Conservation (phyloP, 371 early-diverging fungal species). For the Blakeslea trispora region DNA sequence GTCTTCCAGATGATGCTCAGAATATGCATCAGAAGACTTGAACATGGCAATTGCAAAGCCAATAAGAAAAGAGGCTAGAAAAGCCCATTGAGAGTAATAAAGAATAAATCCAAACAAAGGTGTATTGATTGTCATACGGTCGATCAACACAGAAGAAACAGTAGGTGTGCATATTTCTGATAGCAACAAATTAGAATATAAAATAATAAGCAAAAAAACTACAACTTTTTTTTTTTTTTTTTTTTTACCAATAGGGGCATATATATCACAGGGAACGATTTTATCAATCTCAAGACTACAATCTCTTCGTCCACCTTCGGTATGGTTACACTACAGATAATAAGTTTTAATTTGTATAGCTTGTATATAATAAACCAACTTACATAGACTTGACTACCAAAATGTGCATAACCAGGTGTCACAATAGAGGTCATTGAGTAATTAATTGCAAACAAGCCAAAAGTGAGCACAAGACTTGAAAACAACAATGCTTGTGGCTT, state of each 20-base stretch:
- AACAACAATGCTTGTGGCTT: constrained; percentile 62
- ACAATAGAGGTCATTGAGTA: constrained; percentile 62
- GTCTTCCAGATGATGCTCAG: constrained; percentile 12
- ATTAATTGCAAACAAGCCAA: constrained; percentile 61
- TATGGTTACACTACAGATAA: constrained; percentile 59
- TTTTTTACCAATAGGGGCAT: constrained; percentile 52
- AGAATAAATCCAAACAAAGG: constrained; percentile 59
- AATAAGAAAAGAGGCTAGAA: constrained; percentile 47
- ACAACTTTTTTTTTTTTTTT: not conserved
- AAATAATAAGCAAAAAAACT: too few species aligned
- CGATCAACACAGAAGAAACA: constrained; percentile 53
- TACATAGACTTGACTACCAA: constrained; percentile 71
- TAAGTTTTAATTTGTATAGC: not conserved
- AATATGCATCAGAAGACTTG: constrained; percentile 19
- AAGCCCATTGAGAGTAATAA: constrained; percentile 62
- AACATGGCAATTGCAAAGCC: constrained; percentile 43
- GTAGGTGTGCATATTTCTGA: constrained; percentile 67
- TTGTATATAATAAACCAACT: constrained; percentile 19
- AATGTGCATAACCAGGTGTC: constrained; percentile 70
- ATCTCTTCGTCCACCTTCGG: constrained; percentile 42
- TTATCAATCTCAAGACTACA: constrained; percentile 52
- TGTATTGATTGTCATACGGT: constrained; percentile 55
- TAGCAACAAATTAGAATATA: too few species aligned
- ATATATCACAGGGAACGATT: constrained; percentile 64
- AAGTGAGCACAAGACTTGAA: constrained; percentile 51